Conservation (phyloP, 202 grass and related monocot species). For the Setaria viridis region DNA sequence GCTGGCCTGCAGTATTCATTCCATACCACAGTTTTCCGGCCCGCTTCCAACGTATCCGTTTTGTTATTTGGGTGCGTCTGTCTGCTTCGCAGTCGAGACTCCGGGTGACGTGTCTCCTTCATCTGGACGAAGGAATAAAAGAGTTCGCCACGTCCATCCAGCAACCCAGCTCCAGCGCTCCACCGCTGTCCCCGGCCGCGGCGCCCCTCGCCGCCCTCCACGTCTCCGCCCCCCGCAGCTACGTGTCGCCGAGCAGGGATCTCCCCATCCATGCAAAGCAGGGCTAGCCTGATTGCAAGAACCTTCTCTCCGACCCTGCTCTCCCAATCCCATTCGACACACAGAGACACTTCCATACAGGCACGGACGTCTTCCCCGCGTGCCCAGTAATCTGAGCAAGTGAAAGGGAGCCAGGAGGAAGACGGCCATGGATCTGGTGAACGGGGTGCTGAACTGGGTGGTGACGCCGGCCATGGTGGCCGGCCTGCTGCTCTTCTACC, state of each 20-base stretch:
- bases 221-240: not conserved
- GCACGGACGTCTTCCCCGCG: not conserved
- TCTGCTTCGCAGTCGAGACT: not conserved
- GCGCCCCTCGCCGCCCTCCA: not conserved
- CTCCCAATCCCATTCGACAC: not conserved
- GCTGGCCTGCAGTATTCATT: too few relatives aligned
- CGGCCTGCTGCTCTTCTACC: conserved; percentile 68
- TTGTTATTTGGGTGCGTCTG: too few relatives aligned
- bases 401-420: not conserved
- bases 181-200: not conserved
- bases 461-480: conserved; percentile 56
- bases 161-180: not conserved
- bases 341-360: not conserved
- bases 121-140: too few relatives aligned
- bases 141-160: not conserved
- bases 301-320: not conserved
- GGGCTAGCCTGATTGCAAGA: not conserved
- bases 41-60: too few relatives aligned
- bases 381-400: not conserved
- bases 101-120: not conserved
- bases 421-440: conserved; percentile 58
- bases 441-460: conserved; percentile 62
- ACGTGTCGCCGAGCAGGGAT: conserved; percentile 12
- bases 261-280: not conserved
- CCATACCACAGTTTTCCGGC: too few relatives aligned